Conservation (phyloP, 257 asterid genomes). For the Eucommia ulmoides region DNA sequence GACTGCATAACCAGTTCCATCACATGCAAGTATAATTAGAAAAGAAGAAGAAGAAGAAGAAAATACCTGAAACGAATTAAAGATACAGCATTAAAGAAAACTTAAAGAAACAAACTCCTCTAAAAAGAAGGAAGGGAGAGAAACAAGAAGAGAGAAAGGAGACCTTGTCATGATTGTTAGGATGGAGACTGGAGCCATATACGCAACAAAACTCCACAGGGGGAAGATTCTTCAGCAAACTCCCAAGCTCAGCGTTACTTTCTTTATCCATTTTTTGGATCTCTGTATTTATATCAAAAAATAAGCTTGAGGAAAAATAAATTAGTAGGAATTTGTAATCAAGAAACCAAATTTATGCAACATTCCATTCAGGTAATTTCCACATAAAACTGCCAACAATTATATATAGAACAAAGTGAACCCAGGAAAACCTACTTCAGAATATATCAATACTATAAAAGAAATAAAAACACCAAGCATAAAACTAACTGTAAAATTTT, state of each 20-base stretch:
- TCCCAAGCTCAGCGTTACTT: slow-evolving; percentile 19
- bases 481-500: no score
- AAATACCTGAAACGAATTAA: not conserved
- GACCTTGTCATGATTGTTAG: slow-evolving; percentile 68
- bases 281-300: slow-evolving; percentile 7
- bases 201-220: slow-evolving; percentile 73
- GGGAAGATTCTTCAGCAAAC: slow-evolving; percentile 58
- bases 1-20: slow-evolving; percentile 19
- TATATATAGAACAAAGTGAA: no score
- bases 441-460: no score
- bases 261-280: slow-evolving; percentile 25
- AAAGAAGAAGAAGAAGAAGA: not conserved
- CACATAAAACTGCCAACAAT: no score
- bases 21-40: not conserved
- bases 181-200: slow-evolving; percentile 84
- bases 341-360: no score
- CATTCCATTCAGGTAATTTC: no score
- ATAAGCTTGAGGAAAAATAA: no score
- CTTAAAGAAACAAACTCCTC: not conserved
- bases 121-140: slow-evolving; percentile 1
- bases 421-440: no score
- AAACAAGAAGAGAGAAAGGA: slow-evolving; percentile 1
- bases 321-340: no score
- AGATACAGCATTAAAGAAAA: not conserved
- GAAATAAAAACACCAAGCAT: no score